A percentile compares a stretch with the other conserved stretches of the same genome.
phyloP scores from a whole-genome alignment of 148 eudicot genomes.

The Nepenthes mirabilis region DNA sequence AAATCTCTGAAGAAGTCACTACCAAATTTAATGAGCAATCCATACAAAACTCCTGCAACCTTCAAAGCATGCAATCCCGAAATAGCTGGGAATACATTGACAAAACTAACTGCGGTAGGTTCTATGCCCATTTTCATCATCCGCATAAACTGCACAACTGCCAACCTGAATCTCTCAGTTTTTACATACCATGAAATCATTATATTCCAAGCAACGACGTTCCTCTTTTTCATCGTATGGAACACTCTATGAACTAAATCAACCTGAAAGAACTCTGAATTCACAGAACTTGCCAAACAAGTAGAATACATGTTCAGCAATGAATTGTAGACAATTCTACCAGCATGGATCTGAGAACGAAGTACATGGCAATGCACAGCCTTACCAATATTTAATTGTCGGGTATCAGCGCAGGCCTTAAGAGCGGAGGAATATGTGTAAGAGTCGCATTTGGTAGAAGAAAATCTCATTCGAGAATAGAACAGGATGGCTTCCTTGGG shows the following conservation, averaged over 20 bases:
- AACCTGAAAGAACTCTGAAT: constrained; percentile 9
- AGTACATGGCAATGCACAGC: constrained; percentile 75
- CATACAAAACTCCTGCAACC: constrained; percentile 47
- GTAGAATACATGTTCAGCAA: constrained; percentile 71
- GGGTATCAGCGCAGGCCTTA: constrained; percentile 80
- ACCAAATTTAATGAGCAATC: constrained; percentile 61
- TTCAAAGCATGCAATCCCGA: constrained; percentile 21
- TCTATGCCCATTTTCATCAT: constrained; percentile 57
- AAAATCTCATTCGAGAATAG: constrained; percentile 37
- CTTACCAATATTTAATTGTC: constrained; percentile 40
- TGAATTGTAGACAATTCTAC: constrained; percentile 78
- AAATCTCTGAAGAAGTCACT: constrained; percentile 36
- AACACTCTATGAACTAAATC: constrained; percentile 59
- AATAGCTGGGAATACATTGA: constrained; percentile 74
- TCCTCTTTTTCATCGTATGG: constrained; percentile 38
- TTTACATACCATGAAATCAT: constrained; percentile 63
- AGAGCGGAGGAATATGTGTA: constrained; percentile 79
- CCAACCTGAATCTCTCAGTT: constrained; percentile 33
- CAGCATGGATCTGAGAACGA: constrained; percentile 34
- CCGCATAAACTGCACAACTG: constrained; percentile 47
- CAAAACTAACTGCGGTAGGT: constrained; percentile 65
- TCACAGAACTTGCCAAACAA: constrained; percentile 17
- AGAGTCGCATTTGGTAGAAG: constrained; percentile 27
- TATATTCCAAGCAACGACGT: constrained; percentile 73
- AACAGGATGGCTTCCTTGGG: constrained; percentile 48